phyloP scores from a whole-genome alignment of 2,329 filamentous ascomycete species.

The Pestalotiopsis sp. region DNA sequence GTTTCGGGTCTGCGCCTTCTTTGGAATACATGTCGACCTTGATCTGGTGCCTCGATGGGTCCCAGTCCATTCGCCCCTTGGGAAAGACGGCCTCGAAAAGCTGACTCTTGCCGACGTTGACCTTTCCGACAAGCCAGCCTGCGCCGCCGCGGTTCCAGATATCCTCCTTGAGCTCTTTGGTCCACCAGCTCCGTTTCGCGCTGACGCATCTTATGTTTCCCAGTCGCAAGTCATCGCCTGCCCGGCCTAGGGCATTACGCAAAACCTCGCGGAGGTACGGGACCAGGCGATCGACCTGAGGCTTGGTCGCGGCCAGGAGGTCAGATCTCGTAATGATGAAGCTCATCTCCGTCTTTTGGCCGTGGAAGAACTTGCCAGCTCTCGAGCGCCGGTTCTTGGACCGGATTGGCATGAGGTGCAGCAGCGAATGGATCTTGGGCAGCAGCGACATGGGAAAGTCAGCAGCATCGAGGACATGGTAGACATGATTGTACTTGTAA shows the following conservation, averaged over 20 bases:
- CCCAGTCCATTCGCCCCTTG: slow-evolving; percentile 60
- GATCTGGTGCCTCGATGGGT: slow-evolving; percentile 38
- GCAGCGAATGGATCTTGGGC: slow-evolving; percentile 70
- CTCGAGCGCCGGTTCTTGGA: slow-evolving; percentile 79
- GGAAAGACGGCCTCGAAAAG: slow-evolving; percentile 88
- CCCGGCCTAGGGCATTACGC: slow-evolving; percentile 71
- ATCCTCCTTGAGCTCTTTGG: slow-evolving; percentile 79
- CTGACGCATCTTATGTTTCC: slow-evolving; percentile 89
- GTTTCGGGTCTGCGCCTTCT: background rate
- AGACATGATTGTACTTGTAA: slow-evolving; percentile 89
- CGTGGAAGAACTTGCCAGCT: slow-evolving; percentile 63
- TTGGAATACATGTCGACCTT: slow-evolving; percentile 31
- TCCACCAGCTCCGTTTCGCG: slow-evolving; percentile 88
- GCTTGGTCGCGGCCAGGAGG: slow-evolving; percentile 79
- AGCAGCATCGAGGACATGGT: slow-evolving; percentile 91
- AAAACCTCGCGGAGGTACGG: slow-evolving; percentile 80
- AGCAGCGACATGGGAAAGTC: slow-evolving; percentile 96
- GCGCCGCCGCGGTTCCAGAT: slow-evolving; percentile 84
- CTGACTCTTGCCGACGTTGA: slow-evolving; percentile 95
- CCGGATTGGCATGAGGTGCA: slow-evolving; percentile 73
- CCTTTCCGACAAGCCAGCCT: slow-evolving; percentile 96
- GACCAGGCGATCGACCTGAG: slow-evolving; percentile 84
- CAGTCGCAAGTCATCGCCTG: slow-evolving; percentile 71
- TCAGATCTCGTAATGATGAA: slow-evolving; percentile 92
- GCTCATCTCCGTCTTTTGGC: slow-evolving; percentile 75